Evolutionary conservation across 2,329 filamentous ascomycete genomes (phyloP), one percentile per base, ranked within the genome.

Genomic region (Microdochium trichocladiopsis): DNA sequence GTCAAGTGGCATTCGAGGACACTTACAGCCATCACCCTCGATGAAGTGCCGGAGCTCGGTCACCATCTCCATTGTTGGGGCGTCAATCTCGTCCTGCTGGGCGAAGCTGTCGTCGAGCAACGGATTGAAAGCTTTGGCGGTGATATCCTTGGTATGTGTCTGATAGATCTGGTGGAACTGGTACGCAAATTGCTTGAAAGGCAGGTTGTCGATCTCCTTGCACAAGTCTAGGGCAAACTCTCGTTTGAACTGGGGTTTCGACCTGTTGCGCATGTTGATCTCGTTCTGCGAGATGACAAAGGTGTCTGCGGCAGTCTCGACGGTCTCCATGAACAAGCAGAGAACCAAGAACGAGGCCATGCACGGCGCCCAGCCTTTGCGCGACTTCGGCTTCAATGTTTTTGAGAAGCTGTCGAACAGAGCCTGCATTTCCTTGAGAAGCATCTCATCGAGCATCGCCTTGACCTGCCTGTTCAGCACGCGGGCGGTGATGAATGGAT

Each of bases 91-190:
- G 3, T 62, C 70, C 36, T 70, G 65, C 53, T 72, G 66, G 21
- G 69, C 62, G 50, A 71, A 68, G 41, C 63, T 62, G 47, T 68
- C 63, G 57, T 81, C 77, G 8, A 75, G 57, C n/a, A 83, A 62
- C 18, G 79, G 79, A 58, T 82, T 83, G 60, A 81, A 83, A 49
- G 78, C 69, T 63, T 69, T 76, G 8, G 71, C 63, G 45, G 72
- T 71, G 3, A 69, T 69, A 55, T 80, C 76, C 57, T 69, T 70
- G 51, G 69, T 72, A 61, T 81, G 77, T 21, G 79, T 82, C 68
- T 81, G 78, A 59, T 80, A 83, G 52, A 80, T 71, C 60, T 80
- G 73, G 63, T 83, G 79, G 61, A 83, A 83, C 64, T 81, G 78
- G 56, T 78, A 80, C 3, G 76, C 77, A 59, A 83, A 81, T 64